A percentile compares a stretch with the other conserved stretches of the same genome.
These are phyloP conservation scores for Cryptosporidium viatorum DNA, from an alignment of 169 alveolate species.

Conservation along the genomic window DNA sequence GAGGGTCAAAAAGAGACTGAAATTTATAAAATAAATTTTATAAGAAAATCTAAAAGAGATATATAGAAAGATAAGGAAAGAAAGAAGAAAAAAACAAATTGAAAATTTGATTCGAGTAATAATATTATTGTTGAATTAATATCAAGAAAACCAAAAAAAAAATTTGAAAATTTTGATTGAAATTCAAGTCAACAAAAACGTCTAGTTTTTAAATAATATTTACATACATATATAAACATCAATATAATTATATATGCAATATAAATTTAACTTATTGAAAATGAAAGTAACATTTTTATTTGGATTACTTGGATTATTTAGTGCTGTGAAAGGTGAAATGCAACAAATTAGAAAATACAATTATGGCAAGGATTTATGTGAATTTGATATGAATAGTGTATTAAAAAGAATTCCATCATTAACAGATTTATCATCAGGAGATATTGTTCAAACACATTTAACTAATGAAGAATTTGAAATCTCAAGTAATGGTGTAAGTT, in stretches of 20 bases:
- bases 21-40: too few relatives aligned
- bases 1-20: neutral
- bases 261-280: neutral
- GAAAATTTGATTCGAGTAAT: too few relatives aligned
- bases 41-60: neutral
- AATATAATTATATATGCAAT: neutral
- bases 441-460: constrained; percentile 37
- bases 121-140: too few relatives aligned
- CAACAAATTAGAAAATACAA: constrained; percentile 5
- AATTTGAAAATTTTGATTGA: too few relatives aligned
- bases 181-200: too few relatives aligned
- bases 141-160: too few relatives aligned
- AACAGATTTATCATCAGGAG: constrained; percentile 48
- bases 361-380: constrained; percentile 67
- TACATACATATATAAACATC: neutral
- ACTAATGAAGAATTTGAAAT: constrained; percentile 46
- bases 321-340: constrained; percentile 1
- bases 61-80: neutral
- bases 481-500: constrained; percentile 57
- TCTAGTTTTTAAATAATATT: neutral
- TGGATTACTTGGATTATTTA: constrained; percentile 31
- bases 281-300: constrained; percentile 30
- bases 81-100: neutral
- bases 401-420: constrained; percentile 55
- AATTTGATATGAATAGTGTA: constrained; percentile 61